phyloP scores from a whole-genome alignment of 345 rosid species.

The Crucihimalaya himalaica region DNA sequence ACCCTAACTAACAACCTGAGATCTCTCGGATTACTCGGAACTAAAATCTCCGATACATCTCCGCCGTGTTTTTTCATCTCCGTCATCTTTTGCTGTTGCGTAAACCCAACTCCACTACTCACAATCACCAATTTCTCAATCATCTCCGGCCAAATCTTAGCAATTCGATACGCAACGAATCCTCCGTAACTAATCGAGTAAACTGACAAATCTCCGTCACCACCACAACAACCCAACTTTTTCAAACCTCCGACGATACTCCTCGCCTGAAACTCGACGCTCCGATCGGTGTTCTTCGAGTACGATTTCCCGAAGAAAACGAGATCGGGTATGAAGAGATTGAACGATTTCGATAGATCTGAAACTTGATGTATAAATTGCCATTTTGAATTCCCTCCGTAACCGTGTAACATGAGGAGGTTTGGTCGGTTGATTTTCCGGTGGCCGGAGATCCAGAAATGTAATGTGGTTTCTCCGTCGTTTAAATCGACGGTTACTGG shows the following conservation, averaged over 20 bases:
- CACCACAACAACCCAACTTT: slow-evolving; percentile 51
- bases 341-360: slow-evolving; percentile 54
- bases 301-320: slow-evolving; percentile 65
- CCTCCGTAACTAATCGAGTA: slow-evolving; percentile 82
- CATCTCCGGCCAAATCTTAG: slow-evolving; percentile 51
- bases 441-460: slow-evolving; percentile 63
- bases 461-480: slow-evolving; percentile 56
- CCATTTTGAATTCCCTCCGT: slow-evolving; percentile 71
- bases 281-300: slow-evolving; percentile 47
- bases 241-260: slow-evolving; percentile 58
- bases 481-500: slow-evolving; percentile 58
- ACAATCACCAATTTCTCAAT: slow-evolving; percentile 67
- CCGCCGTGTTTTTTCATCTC: slow-evolving; percentile 50
- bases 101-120: slow-evolving; percentile 58
- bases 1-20: slow-evolving; percentile 49
- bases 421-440: slow-evolving; percentile 42
- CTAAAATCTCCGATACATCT: slow-evolving; percentile 50
- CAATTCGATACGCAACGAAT: slow-evolving; percentile 68
- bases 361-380: slow-evolving; percentile 60
- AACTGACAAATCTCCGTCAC: slow-evolving; percentile 33
- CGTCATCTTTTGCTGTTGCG: slow-evolving; percentile 48
- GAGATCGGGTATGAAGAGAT: slow-evolving; percentile 66
- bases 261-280: slow-evolving; percentile 57
- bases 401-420: slow-evolving; percentile 71
- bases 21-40: slow-evolving; percentile 56